phyloP scores from a whole-genome alignment of 2,329 filamentous ascomycete species.

The Diaporthe longicolla region DNA sequence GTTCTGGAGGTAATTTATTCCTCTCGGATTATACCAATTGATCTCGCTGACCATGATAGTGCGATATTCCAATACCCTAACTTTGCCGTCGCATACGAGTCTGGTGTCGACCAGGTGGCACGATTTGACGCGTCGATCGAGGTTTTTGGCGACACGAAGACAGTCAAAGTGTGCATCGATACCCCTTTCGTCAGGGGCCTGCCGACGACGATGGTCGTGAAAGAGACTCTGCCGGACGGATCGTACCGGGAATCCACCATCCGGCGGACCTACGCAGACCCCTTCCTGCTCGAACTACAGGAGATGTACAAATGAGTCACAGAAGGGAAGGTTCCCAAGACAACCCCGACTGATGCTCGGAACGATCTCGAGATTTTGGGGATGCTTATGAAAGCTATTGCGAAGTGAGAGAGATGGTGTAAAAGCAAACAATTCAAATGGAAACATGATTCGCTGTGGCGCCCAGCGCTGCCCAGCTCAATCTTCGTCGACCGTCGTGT shows the following conservation, averaged over 20 bases:
- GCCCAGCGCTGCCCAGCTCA: not conserved
- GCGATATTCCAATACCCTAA: constrained; percentile 25
- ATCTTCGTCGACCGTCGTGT: not conserved
- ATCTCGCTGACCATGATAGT: not conserved
- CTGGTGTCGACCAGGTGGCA: constrained; percentile 23
- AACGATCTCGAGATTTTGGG: constrained; percentile 15
- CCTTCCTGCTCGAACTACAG: constrained; percentile 16
- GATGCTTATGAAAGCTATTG: constrained; percentile 22
- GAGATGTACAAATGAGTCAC: constrained; percentile 20
- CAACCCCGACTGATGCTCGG: constrained; percentile 18
- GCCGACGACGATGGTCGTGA: constrained; percentile 25
- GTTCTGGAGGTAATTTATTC: constrained; percentile 7
- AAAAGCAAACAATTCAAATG: no score
- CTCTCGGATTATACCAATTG: not conserved
- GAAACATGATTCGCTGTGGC: no score
- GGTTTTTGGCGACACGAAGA: constrained; percentile 18
- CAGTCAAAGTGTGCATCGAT: constrained; percentile 18
- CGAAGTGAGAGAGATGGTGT: not conserved
- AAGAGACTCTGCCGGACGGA: constrained; percentile 9
- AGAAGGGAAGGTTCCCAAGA: constrained; percentile 9
- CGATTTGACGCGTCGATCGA: constrained; percentile 16
- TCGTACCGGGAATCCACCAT: constrained; percentile 1
- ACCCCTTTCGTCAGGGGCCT: constrained; percentile 14
- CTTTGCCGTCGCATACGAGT: constrained; percentile 32
- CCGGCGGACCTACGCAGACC: constrained; percentile 14